Evolutionary conservation across 2,329 filamentous ascomycete genomes (phyloP).

Genomic region (Apiospora aurea): DNA sequence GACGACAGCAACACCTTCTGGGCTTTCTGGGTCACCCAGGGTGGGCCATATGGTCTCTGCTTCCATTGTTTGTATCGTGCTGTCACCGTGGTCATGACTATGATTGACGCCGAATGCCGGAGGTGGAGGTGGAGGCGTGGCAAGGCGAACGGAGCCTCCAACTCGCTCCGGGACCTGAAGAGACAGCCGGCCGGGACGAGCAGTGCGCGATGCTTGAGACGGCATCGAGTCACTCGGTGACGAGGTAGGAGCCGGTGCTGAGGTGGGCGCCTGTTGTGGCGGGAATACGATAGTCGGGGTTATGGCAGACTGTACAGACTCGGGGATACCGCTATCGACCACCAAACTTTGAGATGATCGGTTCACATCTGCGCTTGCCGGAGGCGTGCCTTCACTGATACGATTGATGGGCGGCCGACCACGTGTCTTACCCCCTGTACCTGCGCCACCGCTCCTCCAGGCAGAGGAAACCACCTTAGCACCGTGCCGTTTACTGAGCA

Average conservation of each 20-base stretch:
- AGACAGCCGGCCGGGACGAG: constrained; percentile 59
- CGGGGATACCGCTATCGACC: constrained; percentile 30
- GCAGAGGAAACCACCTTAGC: constrained; percentile 88
- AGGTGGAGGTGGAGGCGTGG: constrained; percentile 53
- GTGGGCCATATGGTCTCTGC: constrained; percentile 17
- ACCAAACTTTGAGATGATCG: constrained; percentile 36
- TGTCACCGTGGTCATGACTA: constrained; percentile 25
- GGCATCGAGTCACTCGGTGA: background rate
- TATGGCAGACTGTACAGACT: constrained; percentile 37
- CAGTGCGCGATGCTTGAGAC: constrained; percentile 30
- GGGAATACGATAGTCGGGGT: constrained; percentile 35
- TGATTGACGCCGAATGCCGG: background rate
- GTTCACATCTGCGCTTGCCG: constrained; percentile 69
- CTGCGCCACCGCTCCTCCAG: constrained; percentile 74
- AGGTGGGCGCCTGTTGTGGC: constrained; percentile 34
- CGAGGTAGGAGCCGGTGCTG: background rate
- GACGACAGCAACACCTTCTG: background rate
- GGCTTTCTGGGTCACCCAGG: background rate
- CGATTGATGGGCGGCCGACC: constrained; percentile 80
- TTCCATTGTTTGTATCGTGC: background rate
- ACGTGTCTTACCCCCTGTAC: constrained; percentile 73
- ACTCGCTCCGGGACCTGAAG: constrained; percentile 69
- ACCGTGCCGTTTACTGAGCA: constrained; percentile 71
- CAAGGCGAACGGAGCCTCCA: constrained; percentile 66
- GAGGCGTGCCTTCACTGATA: constrained; percentile 69